A percentile compares a stretch with the other conserved stretches of the same genome.
Conservation (phyloP, 208 protist species). For the Herpetomonas samuelpessoai region DNA sequence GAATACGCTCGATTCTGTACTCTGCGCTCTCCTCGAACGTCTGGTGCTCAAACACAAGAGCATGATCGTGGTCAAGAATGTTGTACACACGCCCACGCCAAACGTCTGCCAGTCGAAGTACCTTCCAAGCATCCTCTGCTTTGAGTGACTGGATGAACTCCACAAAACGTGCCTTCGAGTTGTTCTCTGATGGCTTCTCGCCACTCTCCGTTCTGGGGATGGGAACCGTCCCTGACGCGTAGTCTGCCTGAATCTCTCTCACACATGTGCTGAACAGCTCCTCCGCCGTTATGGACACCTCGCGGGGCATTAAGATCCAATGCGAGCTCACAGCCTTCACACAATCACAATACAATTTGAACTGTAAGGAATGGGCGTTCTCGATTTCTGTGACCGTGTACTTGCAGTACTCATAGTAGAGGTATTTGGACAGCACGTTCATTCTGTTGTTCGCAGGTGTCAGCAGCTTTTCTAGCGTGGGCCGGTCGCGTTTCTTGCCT, state of each 20-base stretch:
- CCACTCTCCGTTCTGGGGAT: not conserved
- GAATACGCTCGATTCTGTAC: slow-evolving; percentile 82
- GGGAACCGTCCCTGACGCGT: slow-evolving; percentile 5
- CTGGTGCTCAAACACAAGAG: slow-evolving; percentile 58
- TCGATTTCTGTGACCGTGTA: slow-evolving; percentile 86
- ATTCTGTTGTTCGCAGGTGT: slow-evolving; percentile 50
- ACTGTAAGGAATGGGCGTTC: slow-evolving; percentile 81
- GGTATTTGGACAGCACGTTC: slow-evolving; percentile 38
- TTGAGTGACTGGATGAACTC: slow-evolving; percentile 33
- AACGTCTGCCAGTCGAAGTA: slow-evolving; percentile 80
- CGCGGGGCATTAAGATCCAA: slow-evolving; percentile 80
- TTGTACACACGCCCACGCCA: slow-evolving; percentile 86
- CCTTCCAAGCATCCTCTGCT: slow-evolving; percentile 51
- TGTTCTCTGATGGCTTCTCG: not conserved
- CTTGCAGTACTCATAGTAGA: slow-evolving; percentile 90
- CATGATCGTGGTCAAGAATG: slow-evolving; percentile 67
- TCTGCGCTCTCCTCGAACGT: slow-evolving; percentile 88
- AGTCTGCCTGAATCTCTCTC: slow-evolving; percentile 55
- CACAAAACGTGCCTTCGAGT: slow-evolving; percentile 24
- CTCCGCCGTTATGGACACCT: slow-evolving; percentile 49
- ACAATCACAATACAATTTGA: slow-evolving; percentile 70
- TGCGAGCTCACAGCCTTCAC: slow-evolving; percentile 72
- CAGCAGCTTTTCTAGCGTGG: slow-evolving; percentile 66
- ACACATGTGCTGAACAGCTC: slow-evolving; percentile 70
- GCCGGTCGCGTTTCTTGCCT: slow-evolving; percentile 61